phyloP scores from a whole-genome alignment of 345 rosid species.

The Pseudoturritis turrita region DNA sequence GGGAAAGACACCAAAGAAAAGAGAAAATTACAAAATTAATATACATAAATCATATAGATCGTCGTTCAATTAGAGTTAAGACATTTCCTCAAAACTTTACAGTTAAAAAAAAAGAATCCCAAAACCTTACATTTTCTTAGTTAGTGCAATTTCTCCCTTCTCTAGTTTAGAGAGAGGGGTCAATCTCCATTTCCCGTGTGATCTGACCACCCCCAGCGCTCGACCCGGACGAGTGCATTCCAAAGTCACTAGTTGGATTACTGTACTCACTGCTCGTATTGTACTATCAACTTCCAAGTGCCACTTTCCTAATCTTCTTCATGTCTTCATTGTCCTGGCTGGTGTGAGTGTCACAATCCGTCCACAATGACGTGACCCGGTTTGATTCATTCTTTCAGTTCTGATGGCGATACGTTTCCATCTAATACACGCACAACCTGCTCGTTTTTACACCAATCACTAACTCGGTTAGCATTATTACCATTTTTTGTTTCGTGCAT shows the following conservation, averaged over 20 bases:
- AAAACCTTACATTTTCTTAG: too few relatives aligned
- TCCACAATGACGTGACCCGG: conserved; percentile 51
- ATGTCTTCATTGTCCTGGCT: conserved; percentile 61
- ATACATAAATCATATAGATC: not conserved
- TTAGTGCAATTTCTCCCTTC: too few relatives aligned
- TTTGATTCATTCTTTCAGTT: conserved; percentile 50
- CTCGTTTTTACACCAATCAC: not conserved
- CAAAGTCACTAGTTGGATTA: conserved; percentile 49
- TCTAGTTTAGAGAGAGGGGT: conserved; percentile 22
- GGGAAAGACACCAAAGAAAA: not conserved
- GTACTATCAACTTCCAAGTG: conserved; percentile 47
- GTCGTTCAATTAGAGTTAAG: not conserved
- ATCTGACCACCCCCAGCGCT: too few relatives aligned
- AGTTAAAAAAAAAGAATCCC: not conserved
- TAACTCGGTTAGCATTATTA: not conserved
- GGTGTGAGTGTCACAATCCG: conserved; percentile 58
- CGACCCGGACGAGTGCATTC: conserved; percentile 51
- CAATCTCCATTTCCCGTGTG: too few relatives aligned
- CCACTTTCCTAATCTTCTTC: conserved; percentile 53
- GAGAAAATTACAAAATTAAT: too few relatives aligned
- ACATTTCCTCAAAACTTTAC: not conserved
- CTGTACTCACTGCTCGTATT: conserved; percentile 50
- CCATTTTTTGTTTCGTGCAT: not conserved
- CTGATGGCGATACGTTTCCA: conserved; percentile 50
- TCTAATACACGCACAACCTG: conserved; percentile 69